Conservation (phyloP, 2,329 filamentous ascomycete species). For the Cladosporium sp. region DNA sequence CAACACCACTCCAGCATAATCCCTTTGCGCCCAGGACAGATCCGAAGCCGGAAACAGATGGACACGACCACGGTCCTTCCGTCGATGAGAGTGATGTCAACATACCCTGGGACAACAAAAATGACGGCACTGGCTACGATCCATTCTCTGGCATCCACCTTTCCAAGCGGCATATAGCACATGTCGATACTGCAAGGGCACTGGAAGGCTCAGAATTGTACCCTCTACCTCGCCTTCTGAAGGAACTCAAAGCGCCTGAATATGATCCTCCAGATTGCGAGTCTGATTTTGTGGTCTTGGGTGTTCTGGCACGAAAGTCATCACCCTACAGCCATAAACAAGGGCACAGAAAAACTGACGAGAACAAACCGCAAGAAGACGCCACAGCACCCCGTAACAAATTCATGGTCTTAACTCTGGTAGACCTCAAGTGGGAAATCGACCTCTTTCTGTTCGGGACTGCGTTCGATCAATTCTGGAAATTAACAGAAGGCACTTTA, state of each 20-base stretch:
- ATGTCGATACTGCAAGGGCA: slow-evolving; percentile 72
- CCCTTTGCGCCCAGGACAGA: not conserved
- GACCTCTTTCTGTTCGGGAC: slow-evolving; percentile 89
- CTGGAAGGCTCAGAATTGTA: slow-evolving; percentile 73
- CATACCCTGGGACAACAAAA: slow-evolving; percentile 4
- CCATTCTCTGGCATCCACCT: slow-evolving; percentile 82
- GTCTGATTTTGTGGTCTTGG: slow-evolving; percentile 84
- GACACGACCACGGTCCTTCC: not conserved
- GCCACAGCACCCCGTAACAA: slow-evolving; percentile 60
- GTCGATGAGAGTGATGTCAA: slow-evolving; percentile 10
- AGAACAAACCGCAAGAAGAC: slow-evolving; percentile 42
- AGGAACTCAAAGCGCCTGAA: slow-evolving; percentile 73
- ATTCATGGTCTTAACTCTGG: slow-evolving; percentile 87
- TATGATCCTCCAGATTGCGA: slow-evolving; percentile 78
- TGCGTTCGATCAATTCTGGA: slow-evolving; percentile 90
- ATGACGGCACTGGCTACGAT: slow-evolving; percentile 60
- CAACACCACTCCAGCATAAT: not conserved
- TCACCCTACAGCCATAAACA: slow-evolving; percentile 63
- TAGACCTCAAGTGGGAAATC: slow-evolving; percentile 83
- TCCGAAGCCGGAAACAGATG: not conserved
- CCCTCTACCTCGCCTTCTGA: slow-evolving; percentile 73
- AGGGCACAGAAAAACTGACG: slow-evolving; percentile 39
- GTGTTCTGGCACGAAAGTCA: slow-evolving; percentile 82
- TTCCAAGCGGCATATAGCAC: slow-evolving; percentile 75
- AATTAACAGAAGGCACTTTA: slow-evolving; percentile 83